Percentiles rank a stretch among this genome's conserved stretches.
These are phyloP conservation scores for Onygenales sp. DNA, from an alignment of 2,329 filamentous ascomycete genomes.

Conservation along the genomic window DNA sequence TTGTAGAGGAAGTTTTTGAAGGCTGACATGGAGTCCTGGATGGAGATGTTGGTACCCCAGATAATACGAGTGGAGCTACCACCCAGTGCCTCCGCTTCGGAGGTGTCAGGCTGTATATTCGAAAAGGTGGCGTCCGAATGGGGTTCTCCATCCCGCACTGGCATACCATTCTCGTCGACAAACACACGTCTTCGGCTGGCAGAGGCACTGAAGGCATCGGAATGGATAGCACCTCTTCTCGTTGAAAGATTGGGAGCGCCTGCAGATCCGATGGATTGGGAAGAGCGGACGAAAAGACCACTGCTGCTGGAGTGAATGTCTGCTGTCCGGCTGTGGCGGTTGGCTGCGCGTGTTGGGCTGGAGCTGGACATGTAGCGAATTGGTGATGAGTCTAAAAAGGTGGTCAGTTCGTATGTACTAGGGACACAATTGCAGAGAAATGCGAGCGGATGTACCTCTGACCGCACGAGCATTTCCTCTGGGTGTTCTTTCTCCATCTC, in stretches of 20 bases:
- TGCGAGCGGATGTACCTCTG: conserved; percentile 27
- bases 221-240: conserved; percentile 78
- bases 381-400: conserved; percentile 68
- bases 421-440: neutral
- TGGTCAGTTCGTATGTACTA: neutral
- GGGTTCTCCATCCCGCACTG: conserved; percentile 40
- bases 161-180: conserved; percentile 55
- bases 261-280: conserved; percentile 42
- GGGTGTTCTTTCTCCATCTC: conserved; percentile 35
- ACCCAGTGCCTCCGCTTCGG: conserved; percentile 80
- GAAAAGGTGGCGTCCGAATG: conserved; percentile 57
- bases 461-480: conserved; percentile 26
- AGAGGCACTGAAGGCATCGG: conserved; percentile 54
- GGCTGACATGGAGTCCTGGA: conserved; percentile 73
- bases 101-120: conserved; percentile 70
- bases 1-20: conserved; percentile 92
- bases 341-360: conserved; percentile 58
- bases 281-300: conserved; percentile 69
- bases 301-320: conserved; percentile 76
- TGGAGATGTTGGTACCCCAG: conserved; percentile 95
- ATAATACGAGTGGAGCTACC: conserved; percentile 75
- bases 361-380: conserved; percentile 87
- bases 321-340: conserved; percentile 50
- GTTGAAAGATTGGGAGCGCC: conserved; percentile 46
- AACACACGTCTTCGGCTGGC: conserved; percentile 50